A percentile compares a stretch with the other conserved stretches of the same genome.
These are phyloP conservation scores for Cytospora piceicola DNA, from an alignment of 2,329 filamentous ascomycete species.

Conservation along the genomic window DNA sequence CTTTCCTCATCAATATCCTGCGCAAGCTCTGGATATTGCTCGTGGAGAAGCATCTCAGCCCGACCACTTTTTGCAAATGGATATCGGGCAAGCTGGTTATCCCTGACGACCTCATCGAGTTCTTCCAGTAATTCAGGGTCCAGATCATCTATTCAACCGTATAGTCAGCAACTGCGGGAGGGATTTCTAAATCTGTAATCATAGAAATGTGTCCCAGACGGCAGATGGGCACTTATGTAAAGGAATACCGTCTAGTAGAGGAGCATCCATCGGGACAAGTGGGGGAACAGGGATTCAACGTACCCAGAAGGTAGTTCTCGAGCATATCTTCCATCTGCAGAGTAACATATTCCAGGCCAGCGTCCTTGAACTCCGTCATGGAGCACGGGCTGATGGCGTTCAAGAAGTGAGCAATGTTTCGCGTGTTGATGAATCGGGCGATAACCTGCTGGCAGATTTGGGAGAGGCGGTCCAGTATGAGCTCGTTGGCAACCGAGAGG, in stretches of 20 bases:
- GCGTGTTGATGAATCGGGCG: constrained; percentile 80
- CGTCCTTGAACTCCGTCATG: constrained; percentile 83
- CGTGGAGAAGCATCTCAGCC: constrained; percentile 67
- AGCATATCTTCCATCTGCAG: constrained; percentile 90
- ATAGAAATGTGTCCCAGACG: background rate
- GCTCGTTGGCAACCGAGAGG: constrained; percentile 85
- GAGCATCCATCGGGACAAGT: background rate
- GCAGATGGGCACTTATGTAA: background rate
- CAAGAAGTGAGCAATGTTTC: constrained; percentile 83
- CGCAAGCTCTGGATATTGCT: constrained; percentile 65
- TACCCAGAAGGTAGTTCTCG: constrained; percentile 78
- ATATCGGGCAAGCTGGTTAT: constrained; percentile 78
- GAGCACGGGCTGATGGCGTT: constrained; percentile 86
- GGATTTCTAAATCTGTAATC: background rate
- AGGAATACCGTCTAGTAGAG: background rate
- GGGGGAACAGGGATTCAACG: background rate
- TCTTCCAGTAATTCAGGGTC: constrained; percentile 83
- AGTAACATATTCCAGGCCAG: constrained; percentile 87
- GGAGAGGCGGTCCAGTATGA: constrained; percentile 91
- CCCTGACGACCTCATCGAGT: constrained; percentile 77
- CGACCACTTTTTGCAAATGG: constrained; percentile 78
- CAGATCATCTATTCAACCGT: constrained; percentile 60
- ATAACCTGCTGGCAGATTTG: constrained; percentile 87
- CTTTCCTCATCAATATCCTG: constrained; percentile 70
- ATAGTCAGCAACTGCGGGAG: background rate